phyloP scores from a whole-genome alignment of 345 rosid species.

The Noccaea bulbosa region DNA sequence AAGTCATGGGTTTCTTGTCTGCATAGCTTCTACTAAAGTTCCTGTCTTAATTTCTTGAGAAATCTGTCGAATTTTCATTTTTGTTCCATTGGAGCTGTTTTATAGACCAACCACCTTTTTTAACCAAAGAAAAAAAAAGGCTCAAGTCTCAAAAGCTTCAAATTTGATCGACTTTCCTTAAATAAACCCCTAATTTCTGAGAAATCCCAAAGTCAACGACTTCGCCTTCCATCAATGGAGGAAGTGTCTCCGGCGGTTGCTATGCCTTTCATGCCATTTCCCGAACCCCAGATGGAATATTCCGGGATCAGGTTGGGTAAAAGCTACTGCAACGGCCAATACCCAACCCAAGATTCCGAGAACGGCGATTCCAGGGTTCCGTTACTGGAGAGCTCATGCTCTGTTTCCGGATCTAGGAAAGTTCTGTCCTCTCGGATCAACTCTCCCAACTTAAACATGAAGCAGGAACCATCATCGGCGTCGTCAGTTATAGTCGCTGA shows the following conservation, averaged over 20 bases:
- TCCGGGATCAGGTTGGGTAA: constrained; percentile 52
- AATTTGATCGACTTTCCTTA: not conserved
- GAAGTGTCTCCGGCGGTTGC: constrained; percentile 53
- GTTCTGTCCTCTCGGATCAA: constrained; percentile 39
- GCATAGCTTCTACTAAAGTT: constrained; percentile 26
- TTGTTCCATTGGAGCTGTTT: constrained; percentile 23
- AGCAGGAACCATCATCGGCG: constrained; percentile 53
- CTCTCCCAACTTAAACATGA: constrained; percentile 46
- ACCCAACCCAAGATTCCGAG: constrained; percentile 43
- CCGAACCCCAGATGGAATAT: constrained; percentile 48
- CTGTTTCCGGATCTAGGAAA: constrained; percentile 45
- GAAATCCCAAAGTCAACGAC: not conserved
- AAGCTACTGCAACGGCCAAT: constrained; percentile 46
- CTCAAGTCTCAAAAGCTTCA: constrained; percentile 12
- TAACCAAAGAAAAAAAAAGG: not conserved
- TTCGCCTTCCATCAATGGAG: constrained; percentile 47
- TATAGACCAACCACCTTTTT: constrained; percentile 19
- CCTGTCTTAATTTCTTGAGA: constrained; percentile 27
- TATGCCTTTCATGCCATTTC: constrained; percentile 50
- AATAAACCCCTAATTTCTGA: not conserved
- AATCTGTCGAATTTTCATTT: constrained; percentile 41
- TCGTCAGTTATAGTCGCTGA: constrained; percentile 43
- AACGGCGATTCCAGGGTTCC: constrained; percentile 29
- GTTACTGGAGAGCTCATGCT: constrained; percentile 44
- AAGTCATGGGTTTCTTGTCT: constrained; percentile 42